phyloP scores from a whole-genome alignment of 192 early-diverging fungal genomes.

The Backusella luteola region DNA sequence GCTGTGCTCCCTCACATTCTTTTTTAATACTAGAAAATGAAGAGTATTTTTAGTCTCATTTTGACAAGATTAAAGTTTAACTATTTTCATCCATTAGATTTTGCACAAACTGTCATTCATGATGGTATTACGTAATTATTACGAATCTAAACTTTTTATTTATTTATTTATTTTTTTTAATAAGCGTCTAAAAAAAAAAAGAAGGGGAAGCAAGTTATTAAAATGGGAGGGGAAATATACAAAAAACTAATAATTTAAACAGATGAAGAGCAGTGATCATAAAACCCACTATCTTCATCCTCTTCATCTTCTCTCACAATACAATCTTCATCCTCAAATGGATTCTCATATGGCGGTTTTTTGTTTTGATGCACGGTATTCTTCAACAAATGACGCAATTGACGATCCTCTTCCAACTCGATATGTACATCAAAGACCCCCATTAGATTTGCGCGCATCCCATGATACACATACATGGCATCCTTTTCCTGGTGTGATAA shows the following conservation, averaged over 20 bases:
- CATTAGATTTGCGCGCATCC: slow-evolving; percentile 32
- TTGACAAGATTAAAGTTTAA: too few relatives aligned
- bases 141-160: neutral
- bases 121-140: too few relatives aligned
- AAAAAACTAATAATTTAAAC: neutral
- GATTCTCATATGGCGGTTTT: slow-evolving; percentile 18
- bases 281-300: slow-evolving; percentile 16
- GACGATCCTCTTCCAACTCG: slow-evolving; percentile 11
- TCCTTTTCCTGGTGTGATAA: slow-evolving; percentile 32
- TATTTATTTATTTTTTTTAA: neutral
- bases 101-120: too few relatives aligned
- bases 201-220: neutral
- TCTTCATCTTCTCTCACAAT: slow-evolving; percentile 23
- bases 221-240: neutral
- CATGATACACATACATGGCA: slow-evolving; percentile 43
- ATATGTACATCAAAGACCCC: slow-evolving; percentile 15
- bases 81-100: too few relatives aligned
- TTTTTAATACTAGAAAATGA: neutral
- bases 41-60: neutral
- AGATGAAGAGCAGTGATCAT: slow-evolving; percentile 1
- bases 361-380: neutral
- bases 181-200: neutral
- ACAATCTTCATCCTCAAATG: slow-evolving; percentile 34
- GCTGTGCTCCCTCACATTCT: neutral
- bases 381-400: neutral